Base-by-base conservation (phyloP, 1,139 yeast genomes). In the Scheffersomyces cryptocercus region DNA sequence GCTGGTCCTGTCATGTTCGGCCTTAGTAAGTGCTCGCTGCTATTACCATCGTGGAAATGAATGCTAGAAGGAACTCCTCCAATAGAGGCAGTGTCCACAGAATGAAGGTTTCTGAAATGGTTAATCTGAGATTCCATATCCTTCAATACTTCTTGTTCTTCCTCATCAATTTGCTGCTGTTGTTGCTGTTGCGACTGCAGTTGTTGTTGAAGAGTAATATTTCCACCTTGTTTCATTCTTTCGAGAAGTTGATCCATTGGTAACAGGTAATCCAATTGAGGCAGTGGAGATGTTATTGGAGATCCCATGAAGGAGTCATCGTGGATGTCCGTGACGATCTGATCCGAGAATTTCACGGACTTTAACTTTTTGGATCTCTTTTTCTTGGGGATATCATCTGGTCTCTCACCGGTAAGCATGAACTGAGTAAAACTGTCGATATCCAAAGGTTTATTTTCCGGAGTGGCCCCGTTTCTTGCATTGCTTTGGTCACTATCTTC, bases 381-480 rank as follows among this genome's bases (percentile, higher is more conserved):
- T 48, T 56, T 65, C 50, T 56, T 62, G 37, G 55, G 70, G 11
- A 57, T 54, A 7, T 70, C 77, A 29, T 65, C 73, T 11, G 87
- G 87, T 38, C 85, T 67, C 54, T 84, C 81, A 2, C 95, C 95
- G 0, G 95, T 86, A 45, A 86, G 66, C 58, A 86, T 70, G 56
- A 86, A 81, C 50, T 84, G 85, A 2, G 93, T 84, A 57, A 86
- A 86, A 31, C 87, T 79, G 55, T 86, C 93, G 46, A 86, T 67
- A 59, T 86, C 93, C 13, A 84, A 72, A 4, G 74, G 76, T 39
- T 58, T 63, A 26, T 45, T 49, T 15, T 39, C 44, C 10, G 35
- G 6, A 8, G 12, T 31, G 5, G n/a, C 35, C 7, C 35, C 35
- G 10, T 31, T 31, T 31, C 24, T 31, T 10, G 35, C 15, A 14